Evolutionary conservation across 257 asterid genomes (phyloP).

Genomic region (Paraleonurus japonicus): DNA sequence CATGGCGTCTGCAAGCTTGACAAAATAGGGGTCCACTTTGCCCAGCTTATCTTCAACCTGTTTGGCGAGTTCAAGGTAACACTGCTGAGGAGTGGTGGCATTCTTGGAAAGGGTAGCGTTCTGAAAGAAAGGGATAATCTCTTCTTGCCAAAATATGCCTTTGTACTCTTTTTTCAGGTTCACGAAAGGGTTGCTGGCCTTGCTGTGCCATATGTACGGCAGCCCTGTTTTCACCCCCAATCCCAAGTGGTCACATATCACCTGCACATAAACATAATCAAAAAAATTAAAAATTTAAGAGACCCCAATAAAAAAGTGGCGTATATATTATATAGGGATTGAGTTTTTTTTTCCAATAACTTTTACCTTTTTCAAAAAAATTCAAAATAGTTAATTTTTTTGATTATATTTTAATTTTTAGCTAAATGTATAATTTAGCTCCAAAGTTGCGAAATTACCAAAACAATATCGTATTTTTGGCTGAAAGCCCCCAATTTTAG

Average conservation of each 20-base stretch:
- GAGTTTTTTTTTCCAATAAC: no score
- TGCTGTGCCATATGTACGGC: conserved; percentile 77
- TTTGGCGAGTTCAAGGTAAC: conserved; percentile 58
- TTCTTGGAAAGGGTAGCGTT: conserved; percentile 45
- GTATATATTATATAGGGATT: no score
- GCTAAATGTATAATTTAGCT: no score
- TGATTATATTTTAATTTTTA: no score
- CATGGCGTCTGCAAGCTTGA: conserved; percentile 63
- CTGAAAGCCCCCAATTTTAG: no score
- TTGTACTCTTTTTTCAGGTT: conserved; percentile 68
- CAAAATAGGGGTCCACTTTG: conserved; percentile 53
- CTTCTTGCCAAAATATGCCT: conserved; percentile 75
- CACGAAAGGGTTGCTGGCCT: conserved; percentile 70
- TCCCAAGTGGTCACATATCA: conserved; percentile 61
- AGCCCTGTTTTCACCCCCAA: conserved; percentile 49
- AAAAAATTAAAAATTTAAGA: no score
- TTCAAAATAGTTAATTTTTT: no score
- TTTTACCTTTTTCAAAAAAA: no score
- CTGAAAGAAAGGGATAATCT: conserved; percentile 63
- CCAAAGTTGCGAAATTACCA: no score
- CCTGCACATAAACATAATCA: no score
- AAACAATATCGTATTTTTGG: no score
- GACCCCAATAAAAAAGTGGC: no score
- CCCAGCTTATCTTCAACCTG: conserved; percentile 61
- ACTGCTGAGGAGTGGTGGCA: conserved; percentile 47